Conservation (phyloP, 2,329 filamentous ascomycete species). For the Fusarium nurragi region DNA sequence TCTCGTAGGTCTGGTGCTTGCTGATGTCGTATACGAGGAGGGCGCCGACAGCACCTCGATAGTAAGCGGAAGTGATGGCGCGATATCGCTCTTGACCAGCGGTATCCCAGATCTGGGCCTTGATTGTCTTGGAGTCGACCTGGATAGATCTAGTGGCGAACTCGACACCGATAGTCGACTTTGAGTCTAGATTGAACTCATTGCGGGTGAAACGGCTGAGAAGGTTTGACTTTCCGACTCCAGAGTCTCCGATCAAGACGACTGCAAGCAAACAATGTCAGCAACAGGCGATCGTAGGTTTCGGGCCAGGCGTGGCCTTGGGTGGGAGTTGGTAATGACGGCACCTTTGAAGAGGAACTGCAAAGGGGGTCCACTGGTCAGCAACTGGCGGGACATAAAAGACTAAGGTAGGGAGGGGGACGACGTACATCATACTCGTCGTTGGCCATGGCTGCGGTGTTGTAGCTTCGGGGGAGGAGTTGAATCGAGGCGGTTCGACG, state of each 20-base stretch:
- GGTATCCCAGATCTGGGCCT: constrained; percentile 99
- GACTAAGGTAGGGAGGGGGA: constrained; percentile 24
- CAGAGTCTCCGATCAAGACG: constrained; percentile 98
- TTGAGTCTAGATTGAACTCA: constrained; percentile 99
- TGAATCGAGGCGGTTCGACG: constrained; percentile 19
- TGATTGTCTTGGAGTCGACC: constrained; percentile 99
- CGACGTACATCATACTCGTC: constrained; percentile 98
- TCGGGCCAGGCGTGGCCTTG: constrained; percentile 28
- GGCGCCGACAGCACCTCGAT: constrained; percentile 95
- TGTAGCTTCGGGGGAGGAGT: constrained; percentile 28
- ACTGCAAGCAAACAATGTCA: constrained; percentile 64
- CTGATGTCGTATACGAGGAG: constrained; percentile 99
- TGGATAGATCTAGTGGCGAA: constrained; percentile 99
- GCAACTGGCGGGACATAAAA: constrained; percentile 42
- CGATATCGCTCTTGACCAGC: constrained; percentile 98
- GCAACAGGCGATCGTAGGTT: constrained; percentile 36
- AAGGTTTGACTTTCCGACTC: constrained; percentile 99
- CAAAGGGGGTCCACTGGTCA: constrained; percentile 47
- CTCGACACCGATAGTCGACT: constrained; percentile 99
- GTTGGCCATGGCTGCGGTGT: constrained; percentile 84
- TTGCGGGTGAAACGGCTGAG: constrained; percentile 99
- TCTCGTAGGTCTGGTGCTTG: constrained; percentile 99
- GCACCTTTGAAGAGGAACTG: constrained; percentile 99
- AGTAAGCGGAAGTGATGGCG: constrained; percentile 99
- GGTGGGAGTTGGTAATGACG: constrained; percentile 39